Percentiles rank a stretch among this genome's conserved stretches.
These are phyloP conservation scores for Leccinum ochraceum DNA, from an alignment of 768 basidiomycete species.

Conservation along the genomic window DNA sequence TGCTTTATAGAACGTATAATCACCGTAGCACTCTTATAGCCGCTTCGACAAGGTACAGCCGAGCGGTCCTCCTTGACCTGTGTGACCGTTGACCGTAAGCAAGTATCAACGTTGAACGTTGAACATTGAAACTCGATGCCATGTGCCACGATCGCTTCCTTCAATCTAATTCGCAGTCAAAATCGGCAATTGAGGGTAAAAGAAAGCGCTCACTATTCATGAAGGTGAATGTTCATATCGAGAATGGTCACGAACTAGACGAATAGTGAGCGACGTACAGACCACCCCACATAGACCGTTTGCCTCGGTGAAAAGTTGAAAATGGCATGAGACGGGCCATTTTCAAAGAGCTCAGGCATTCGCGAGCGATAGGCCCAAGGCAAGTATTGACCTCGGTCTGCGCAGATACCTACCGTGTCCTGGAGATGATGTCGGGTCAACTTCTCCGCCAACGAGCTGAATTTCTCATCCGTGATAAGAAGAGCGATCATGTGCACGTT, in stretches of 20 bases:
- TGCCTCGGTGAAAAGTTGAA: conserved; percentile 98
- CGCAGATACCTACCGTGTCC: conserved; percentile 96
- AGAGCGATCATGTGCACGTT: conserved; percentile 86
- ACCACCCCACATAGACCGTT: conserved; percentile 8
- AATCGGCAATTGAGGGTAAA: too few species aligned
- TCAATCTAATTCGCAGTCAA: too few species aligned
- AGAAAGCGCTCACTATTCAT: conserved; percentile 30
- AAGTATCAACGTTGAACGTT: too few species aligned
- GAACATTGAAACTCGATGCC: too few species aligned
- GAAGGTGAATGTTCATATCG: conserved; percentile 96
- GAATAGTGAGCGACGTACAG: conserved; percentile 1
- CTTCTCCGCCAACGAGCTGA: conserved; percentile 91
- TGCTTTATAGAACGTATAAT: too few species aligned
- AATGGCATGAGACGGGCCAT: conserved; percentile 90
- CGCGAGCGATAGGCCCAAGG: conserved; percentile 66
- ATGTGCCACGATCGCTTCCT: too few species aligned
- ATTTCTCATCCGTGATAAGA: conserved; percentile 89
- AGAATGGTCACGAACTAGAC: conserved; percentile 78
- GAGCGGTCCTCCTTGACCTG: too few species aligned
- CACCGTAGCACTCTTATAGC: too few species aligned
- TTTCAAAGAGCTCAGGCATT: conserved; percentile 96
- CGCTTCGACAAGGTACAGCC: conserved; percentile 32
- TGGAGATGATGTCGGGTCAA: conserved; percentile 90
- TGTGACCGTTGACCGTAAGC: too few species aligned
- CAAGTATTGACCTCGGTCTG: conserved; percentile 60